These are phyloP conservation scores for Colletotrichum sublineola DNA, from an alignment of 2,329 filamentous ascomycete species.

Conservation along the genomic window DNA sequence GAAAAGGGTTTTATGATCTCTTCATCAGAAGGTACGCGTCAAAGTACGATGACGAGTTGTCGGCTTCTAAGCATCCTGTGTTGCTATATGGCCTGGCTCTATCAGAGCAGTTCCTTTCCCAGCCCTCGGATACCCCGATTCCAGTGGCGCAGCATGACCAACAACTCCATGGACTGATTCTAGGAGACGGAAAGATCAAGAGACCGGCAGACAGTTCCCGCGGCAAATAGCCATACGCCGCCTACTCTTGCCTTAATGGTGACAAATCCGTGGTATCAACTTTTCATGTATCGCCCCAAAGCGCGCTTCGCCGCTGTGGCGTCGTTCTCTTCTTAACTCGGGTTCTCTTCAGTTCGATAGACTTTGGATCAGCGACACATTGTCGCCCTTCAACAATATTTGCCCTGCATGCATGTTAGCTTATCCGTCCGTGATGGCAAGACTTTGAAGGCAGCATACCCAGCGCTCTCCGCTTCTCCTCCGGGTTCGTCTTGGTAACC, in stretches of 20 bases:
- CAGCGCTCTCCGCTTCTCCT: slow-evolving; percentile 82
- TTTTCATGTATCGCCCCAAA: slow-evolving; percentile 28
- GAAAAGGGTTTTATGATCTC: slow-evolving; percentile 96
- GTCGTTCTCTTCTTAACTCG: slow-evolving; percentile 65
- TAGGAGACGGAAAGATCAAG: slow-evolving; percentile 76
- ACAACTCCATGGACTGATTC: slow-evolving; percentile 81
- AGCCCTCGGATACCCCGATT: slow-evolving; percentile 71
- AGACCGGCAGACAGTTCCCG: slow-evolving; percentile 45
- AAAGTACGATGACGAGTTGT: slow-evolving; percentile 48
- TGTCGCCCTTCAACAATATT: slow-evolving; percentile 89
- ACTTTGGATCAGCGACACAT: slow-evolving; percentile 83
- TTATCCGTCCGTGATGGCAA: background rate
- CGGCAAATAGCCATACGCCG: slow-evolving; percentile 59
- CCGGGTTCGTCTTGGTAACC: slow-evolving; percentile 81
- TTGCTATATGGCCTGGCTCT: slow-evolving; percentile 83
- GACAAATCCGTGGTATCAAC: slow-evolving; percentile 39
- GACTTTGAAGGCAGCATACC: slow-evolving; percentile 66
- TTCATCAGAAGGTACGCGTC: slow-evolving; percentile 82
- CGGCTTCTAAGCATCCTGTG: slow-evolving; percentile 53
- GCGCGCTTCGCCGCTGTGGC: slow-evolving; percentile 10
- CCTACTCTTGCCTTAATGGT: slow-evolving; percentile 46
- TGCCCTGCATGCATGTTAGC: slow-evolving; percentile 71
- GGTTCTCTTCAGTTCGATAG: slow-evolving; percentile 69
- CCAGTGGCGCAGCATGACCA: slow-evolving; percentile 84
- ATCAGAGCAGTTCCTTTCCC: slow-evolving; percentile 82